Conservation (phyloP, 371 early-diverging fungal genomes). For the Cladochytrium tenue region DNA sequence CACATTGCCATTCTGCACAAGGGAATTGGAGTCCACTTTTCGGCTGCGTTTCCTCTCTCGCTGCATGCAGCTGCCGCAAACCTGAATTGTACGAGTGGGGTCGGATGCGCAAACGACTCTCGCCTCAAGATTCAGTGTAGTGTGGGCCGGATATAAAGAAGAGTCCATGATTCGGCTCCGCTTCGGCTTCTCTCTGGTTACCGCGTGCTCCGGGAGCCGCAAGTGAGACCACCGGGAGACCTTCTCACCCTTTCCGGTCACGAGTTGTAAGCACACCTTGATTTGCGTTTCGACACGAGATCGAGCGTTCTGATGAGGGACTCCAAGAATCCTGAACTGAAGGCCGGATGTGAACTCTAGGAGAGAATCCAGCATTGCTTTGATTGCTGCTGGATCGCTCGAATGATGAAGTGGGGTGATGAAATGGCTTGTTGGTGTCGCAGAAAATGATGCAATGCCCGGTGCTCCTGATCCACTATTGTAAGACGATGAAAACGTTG, state of each 20-base stretch:
- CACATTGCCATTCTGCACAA: no score
- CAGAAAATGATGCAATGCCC: not conserved
- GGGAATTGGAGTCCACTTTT: not conserved
- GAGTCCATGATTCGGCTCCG: constrained; percentile 17
- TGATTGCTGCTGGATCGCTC: no score
- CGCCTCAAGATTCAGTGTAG: constrained; percentile 71
- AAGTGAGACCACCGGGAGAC: constrained; percentile 82
- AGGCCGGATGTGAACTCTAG: not conserved
- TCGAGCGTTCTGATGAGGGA: constrained; percentile 79
- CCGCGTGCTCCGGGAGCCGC: constrained; percentile 79
- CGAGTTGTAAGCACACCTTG: constrained; percentile 83
- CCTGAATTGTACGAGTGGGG: constrained; percentile 70
- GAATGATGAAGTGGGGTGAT: not conserved
- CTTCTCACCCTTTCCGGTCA: constrained; percentile 62
- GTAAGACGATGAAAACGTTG: no score
- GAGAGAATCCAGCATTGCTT: not conserved
- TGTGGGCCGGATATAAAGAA: constrained; percentile 33
- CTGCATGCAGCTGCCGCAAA: constrained; percentile 84
- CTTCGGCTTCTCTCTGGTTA: constrained; percentile 23
- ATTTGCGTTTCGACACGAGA: constrained; percentile 93
- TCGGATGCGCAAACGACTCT: constrained; percentile 79
- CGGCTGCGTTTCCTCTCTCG: constrained; percentile 79
- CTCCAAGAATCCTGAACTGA: constrained; percentile 50
- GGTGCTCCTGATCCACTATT: no score
- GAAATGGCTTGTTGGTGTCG: not conserved